A percentile compares a stretch with the other conserved stretches of the same genome.
These are phyloP conservation scores for Coemansia sp. DNA, from an alignment of 192 early-diverging fungal species.

Conservation along the genomic window DNA sequence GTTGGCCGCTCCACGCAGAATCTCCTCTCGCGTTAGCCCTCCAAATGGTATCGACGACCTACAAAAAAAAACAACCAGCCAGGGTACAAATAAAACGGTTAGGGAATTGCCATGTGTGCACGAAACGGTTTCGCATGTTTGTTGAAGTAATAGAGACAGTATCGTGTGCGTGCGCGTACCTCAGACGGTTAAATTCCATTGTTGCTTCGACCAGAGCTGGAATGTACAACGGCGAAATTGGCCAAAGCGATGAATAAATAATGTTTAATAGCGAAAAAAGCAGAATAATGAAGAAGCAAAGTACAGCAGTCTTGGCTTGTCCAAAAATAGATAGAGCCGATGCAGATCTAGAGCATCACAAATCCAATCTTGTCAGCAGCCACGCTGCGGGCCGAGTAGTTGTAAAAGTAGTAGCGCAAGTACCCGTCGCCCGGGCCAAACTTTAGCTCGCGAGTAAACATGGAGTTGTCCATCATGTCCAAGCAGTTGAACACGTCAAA, in stretches of 20 bases:
- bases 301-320: too few species aligned
- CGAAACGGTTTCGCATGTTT: neutral
- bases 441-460: slow-evolving; percentile 79
- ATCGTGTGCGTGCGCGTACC: slow-evolving; percentile 18
- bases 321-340: neutral
- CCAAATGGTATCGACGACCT: slow-evolving; percentile 42
- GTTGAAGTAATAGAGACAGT: neutral
- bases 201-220: neutral
- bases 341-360: slow-evolving; percentile 75
- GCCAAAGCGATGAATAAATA: slow-evolving; percentile 6
- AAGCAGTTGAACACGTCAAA: slow-evolving; percentile 98
- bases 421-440: slow-evolving; percentile 94
- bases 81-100: neutral
- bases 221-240: slow-evolving; percentile 4
- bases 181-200: slow-evolving; percentile 43
- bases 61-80: neutral
- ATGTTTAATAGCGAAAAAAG: neutral
- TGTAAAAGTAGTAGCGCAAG: slow-evolving; percentile 96
- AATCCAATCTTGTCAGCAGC: slow-evolving; percentile 74
- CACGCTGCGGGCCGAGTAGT: slow-evolving; percentile 81
- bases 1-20: slow-evolving; percentile 61
- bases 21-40: slow-evolving; percentile 54
- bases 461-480: slow-evolving; percentile 86
- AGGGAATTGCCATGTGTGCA: neutral
- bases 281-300: neutral